Percentiles rank a stretch among this genome's conserved stretches.
phyloP scores from a whole-genome alignment of 331 rosid genomes.

The Rhamnella rubrinervis region DNA sequence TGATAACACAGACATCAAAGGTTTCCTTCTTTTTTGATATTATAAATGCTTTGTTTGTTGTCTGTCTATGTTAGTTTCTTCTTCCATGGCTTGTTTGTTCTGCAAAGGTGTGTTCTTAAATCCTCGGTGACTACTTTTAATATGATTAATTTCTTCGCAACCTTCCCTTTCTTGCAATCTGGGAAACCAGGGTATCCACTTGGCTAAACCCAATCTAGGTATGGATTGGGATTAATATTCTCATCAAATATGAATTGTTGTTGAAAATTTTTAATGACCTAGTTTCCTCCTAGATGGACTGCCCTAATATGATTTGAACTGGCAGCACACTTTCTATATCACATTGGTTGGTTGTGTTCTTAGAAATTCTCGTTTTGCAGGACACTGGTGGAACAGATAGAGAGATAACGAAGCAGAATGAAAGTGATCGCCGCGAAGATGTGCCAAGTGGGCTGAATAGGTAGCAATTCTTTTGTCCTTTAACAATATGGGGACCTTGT shows the following conservation, averaged over 20 bases:
- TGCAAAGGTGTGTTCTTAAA: not conserved
- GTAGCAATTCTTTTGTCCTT: conserved; percentile 31
- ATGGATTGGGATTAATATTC: not conserved
- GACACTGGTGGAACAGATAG: conserved; percentile 59
- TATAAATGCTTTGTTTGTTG: conserved; percentile 3
- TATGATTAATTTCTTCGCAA: not conserved
- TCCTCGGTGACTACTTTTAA: not conserved
- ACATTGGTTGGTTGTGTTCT: not conserved
- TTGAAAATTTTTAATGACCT: not conserved
- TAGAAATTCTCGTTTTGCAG: conserved; percentile 36
- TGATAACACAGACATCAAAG: conserved; percentile 53
- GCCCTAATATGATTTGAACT: not conserved
- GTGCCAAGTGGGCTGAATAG: conserved; percentile 66
- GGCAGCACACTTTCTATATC: not conserved
- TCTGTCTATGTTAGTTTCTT: conserved; percentile 2
- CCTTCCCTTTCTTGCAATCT: not conserved
- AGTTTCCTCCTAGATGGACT: not conserved
- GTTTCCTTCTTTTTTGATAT: conserved; percentile 36
- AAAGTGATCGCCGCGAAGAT: conserved; percentile 71
- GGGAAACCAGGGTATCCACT: not conserved
- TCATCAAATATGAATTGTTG: not conserved
- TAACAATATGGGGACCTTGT: conserved; percentile 1
- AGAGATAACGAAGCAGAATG: conserved; percentile 60
- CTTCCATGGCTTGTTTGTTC: not conserved
- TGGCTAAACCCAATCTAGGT: not conserved